A percentile compares a stretch with the other conserved stretches of the same genome.
phyloP scores from a whole-genome alignment of 1,284 basidiomycete genomes.

The Cerrena zonata region DNA sequence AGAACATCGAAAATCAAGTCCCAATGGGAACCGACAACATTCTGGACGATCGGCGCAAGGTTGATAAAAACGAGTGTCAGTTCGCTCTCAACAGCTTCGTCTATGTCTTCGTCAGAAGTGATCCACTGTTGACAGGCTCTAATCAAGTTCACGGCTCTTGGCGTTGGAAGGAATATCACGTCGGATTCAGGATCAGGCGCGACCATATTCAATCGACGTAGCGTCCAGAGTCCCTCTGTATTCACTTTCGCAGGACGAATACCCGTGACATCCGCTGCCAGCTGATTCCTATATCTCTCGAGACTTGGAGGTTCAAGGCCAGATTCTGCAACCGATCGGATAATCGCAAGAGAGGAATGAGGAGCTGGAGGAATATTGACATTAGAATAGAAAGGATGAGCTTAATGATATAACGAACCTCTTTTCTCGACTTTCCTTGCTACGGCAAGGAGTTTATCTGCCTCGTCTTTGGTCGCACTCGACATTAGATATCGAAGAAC shows the following conservation, averaged over 20 bases:
- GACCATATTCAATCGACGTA: constrained; percentile 69
- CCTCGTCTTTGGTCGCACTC: constrained; percentile 58
- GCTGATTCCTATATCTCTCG: constrained; percentile 82
- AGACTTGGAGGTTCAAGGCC: constrained; percentile 69
- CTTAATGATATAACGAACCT: constrained; percentile 37
- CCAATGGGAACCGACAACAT: constrained; percentile 84
- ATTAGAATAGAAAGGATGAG: neutral
- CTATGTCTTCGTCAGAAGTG: constrained; percentile 65
- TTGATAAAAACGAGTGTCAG: constrained; percentile 74
- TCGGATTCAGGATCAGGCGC: constrained; percentile 79
- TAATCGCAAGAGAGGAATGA: constrained; percentile 59
- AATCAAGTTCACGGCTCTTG: constrained; percentile 83
- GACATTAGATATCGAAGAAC: constrained; percentile 59
- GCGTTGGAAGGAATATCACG: constrained; percentile 81
- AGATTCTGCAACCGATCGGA: constrained; percentile 55
- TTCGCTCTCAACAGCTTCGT: constrained; percentile 71
- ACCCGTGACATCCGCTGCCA: constrained; percentile 75
- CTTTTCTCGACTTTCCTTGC: constrained; percentile 57
- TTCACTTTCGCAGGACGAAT: constrained; percentile 61
- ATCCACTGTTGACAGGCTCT: constrained; percentile 85
- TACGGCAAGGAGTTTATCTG: constrained; percentile 70
- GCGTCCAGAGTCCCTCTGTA: constrained; percentile 60
- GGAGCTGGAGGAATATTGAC: constrained; percentile 44
- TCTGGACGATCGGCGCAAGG: constrained; percentile 85
- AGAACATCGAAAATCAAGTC: constrained; percentile 87